Percentiles rank a stretch among this genome's conserved stretches.
These are phyloP conservation scores for Eimeria necatrix DNA, from an alignment of 169 alveolate genomes.

Conservation along the genomic window DNA sequence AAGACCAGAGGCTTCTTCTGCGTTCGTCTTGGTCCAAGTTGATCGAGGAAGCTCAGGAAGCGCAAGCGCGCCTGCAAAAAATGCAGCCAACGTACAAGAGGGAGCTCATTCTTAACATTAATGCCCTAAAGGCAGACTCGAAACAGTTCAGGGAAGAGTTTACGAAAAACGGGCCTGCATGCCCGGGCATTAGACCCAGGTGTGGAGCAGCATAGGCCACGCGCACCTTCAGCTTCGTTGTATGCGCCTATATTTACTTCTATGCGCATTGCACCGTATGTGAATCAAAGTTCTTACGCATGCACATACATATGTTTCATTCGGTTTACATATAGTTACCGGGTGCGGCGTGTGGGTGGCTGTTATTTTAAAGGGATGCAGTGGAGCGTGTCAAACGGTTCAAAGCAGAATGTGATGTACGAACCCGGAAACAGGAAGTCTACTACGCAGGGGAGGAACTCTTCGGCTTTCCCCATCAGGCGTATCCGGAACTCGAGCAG, in stretches of 20 bases:
- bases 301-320: background rate
- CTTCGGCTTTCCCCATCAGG: conserved; percentile 96
- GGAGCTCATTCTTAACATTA: conserved; percentile 92
- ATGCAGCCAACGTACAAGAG: conserved; percentile 91
- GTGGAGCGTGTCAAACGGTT: conserved; percentile 92
- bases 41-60: conserved; percentile 90
- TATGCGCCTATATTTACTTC: background rate
- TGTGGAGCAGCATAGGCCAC: conserved; percentile 70
- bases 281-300: background rate
- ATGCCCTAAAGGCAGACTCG: conserved; percentile 91
- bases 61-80: conserved; percentile 90
- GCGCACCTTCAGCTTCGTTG: background rate
- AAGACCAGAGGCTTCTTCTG: conserved; percentile 93
- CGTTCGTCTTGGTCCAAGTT: conserved; percentile 94
- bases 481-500: conserved; percentile 96
- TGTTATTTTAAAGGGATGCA: conserved; percentile 89
- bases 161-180: conserved; percentile 97
- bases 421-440: conserved; percentile 92
- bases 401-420: conserved; percentile 89
- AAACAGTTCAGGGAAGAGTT: conserved; percentile 94
- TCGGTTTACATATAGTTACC: background rate
- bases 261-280: background rate
- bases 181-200: conserved; percentile 90
- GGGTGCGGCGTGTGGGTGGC: conserved; percentile 84
- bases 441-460: conserved; percentile 96